phyloP scores from a whole-genome alignment of 192 early-diverging fungal species.

The Martensiomyces pterosporus region DNA sequence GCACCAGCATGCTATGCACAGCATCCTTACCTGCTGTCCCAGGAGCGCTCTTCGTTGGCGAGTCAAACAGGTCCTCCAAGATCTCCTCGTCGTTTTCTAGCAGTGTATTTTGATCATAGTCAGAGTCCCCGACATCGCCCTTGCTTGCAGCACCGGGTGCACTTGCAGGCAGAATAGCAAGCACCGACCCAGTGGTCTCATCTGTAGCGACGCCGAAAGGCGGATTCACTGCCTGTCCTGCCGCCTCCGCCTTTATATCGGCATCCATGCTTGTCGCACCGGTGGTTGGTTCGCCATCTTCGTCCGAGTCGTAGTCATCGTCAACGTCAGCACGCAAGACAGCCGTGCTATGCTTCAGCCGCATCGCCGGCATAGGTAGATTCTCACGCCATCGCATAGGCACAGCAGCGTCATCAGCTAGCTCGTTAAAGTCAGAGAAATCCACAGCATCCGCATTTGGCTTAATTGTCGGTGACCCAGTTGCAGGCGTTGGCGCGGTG shows the following conservation, averaged over 20 bases:
- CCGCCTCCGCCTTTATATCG: slow-evolving; percentile 24
- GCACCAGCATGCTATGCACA: background rate
- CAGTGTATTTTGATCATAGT: slow-evolving; percentile 10
- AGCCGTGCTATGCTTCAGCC: slow-evolving; percentile 9
- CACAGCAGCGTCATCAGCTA: slow-evolving; percentile 62
- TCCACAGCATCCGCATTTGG: slow-evolving; percentile 73
- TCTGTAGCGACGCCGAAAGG: background rate
- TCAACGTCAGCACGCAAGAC: slow-evolving; percentile 50
- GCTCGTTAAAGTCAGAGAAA: slow-evolving; percentile 79
- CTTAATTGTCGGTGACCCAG: slow-evolving; percentile 37
- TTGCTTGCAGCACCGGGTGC: too few relatives aligned
- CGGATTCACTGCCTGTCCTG: too few relatives aligned
- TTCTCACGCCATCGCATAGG: slow-evolving; percentile 13
- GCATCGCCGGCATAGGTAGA: background rate
- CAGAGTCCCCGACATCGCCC: background rate
- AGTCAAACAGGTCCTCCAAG: slow-evolving; percentile 50
- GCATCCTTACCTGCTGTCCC: background rate
- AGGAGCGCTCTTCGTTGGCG: slow-evolving; percentile 16
- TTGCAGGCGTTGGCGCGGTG: slow-evolving; percentile 22
- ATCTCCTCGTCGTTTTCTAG: slow-evolving; percentile 38
- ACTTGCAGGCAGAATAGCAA: too few relatives aligned
- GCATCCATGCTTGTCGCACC: background rate
- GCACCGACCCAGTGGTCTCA: background rate
- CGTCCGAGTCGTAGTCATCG: slow-evolving; percentile 55
- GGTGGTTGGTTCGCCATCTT: slow-evolving; percentile 9